Base-by-base conservation (phyloP, 768 basidiomycete genomes). In the Suillus fuscotomentosus region DNA sequence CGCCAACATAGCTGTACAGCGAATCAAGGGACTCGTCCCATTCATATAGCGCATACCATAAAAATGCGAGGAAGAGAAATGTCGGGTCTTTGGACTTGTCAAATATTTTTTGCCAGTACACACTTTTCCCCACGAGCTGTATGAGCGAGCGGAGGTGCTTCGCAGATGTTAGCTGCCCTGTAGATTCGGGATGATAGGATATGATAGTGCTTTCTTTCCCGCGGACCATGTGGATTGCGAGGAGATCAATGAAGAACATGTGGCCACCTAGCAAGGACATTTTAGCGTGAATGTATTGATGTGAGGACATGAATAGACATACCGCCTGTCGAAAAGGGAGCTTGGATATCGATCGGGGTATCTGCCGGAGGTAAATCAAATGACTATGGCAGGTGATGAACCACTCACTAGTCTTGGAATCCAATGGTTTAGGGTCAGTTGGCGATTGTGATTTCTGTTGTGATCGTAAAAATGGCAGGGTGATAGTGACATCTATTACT, bases 11-110 rank as follows among this genome's bases (percentile, higher is more conserved):
- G 17, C 67, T 62, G 64, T 83, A 83, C 41, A 85, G 65, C 17
- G 72, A 69, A 67, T 84, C 83, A 39, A 83, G 73, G 2, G 81
- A 73, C 69, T 85, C 83, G 60, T 85, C 84, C 82, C 84, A 85
- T 3, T 83, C 79, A 85, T 84, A 13, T 31, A 84, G 69, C 3
- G 81, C 80, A 64, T 83, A 82, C 84, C 84, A 85, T 39, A 85
- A 68, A 20, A 82, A 70, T 41, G 78, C 75, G 14, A 85, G 66
- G 38, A 85, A 72, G 34, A 85, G 72, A 62, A 84, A 83, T 2
- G 83, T 85, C 6, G 83, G 81, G 63, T 84, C 83, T 6, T 70
- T 73, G 66, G 13, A 63, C 50, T 45, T 34, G 17, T 27, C 17
- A 41, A 68, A 66, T 66, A 68, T 66, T 42, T 68, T 61, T 27